These are phyloP conservation scores for Xylaria sp. DNA, from an alignment of 2,329 filamentous ascomycete species.

Conservation along the genomic window DNA sequence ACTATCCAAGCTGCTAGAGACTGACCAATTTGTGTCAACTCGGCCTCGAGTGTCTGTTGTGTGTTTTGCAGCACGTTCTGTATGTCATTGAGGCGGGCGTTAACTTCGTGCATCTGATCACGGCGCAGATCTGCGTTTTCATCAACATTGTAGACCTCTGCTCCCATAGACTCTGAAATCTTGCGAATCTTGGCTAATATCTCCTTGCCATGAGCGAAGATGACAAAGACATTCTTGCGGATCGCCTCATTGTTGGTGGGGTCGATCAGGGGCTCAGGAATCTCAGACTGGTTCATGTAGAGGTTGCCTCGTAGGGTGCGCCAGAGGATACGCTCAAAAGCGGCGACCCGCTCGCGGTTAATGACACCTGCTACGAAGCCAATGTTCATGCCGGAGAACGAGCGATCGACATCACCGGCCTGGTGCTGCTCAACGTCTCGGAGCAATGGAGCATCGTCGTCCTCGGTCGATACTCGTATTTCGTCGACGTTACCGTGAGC, in stretches of 20 bases:
- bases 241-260: constrained; percentile 91
- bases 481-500: constrained; percentile 97
- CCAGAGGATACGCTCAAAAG: constrained; percentile 98
- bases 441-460: constrained; percentile 92
- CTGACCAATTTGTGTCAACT: constrained; percentile 92
- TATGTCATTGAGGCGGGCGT: constrained; percentile 89
- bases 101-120: constrained; percentile 97
- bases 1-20: constrained; percentile 97
- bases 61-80: constrained; percentile 94
- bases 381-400: constrained; percentile 98
- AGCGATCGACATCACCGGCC: constrained; percentile 78
- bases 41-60: constrained; percentile 90
- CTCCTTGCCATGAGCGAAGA: constrained; percentile 98
- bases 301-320: constrained; percentile 95
- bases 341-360: constrained; percentile 87
- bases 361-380: constrained; percentile 98
- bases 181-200: constrained; percentile 99
- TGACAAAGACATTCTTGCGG: constrained; percentile 98
- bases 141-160: constrained; percentile 95
- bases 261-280: constrained; percentile 90
- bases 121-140: constrained; percentile 95
- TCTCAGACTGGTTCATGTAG: constrained; percentile 99
- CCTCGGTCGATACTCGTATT: constrained; percentile 88
- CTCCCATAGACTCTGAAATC: constrained; percentile 96
- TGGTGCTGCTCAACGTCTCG: constrained; percentile 89